phyloP scores from a whole-genome alignment of 306 rosid genomes.

The Castanea mollissima region DNA sequence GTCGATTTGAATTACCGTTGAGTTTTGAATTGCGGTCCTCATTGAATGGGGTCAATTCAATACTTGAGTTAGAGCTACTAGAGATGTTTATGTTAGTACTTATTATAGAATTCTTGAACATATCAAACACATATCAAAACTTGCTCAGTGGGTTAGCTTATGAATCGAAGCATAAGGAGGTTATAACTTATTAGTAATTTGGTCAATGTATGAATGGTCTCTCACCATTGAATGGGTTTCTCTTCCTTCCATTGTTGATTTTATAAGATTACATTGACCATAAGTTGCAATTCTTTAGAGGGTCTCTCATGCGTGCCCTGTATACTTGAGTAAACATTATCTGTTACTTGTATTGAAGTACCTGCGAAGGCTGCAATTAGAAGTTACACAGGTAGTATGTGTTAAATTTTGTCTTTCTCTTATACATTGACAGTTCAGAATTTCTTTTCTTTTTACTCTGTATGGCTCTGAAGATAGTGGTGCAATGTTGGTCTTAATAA shows the following conservation, averaged over 20 bases:
- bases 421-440: neutral
- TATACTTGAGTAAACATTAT: no score
- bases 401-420: neutral
- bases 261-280: no score
- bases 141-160: neutral
- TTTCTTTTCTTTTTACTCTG: neutral
- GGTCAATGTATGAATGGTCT: neutral
- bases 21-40: no score
- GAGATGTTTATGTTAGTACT: neutral
- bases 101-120: neutral
- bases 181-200: neutral
- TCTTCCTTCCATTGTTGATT: no score
- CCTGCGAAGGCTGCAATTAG: neutral
- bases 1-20: neutral
- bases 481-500: neutral
- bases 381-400: neutral
- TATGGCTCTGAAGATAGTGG: neutral
- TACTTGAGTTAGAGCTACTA: neutral
- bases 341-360: no score
- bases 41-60: neutral
- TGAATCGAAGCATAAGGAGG: neutral
- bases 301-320: no score
- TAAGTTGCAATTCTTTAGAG: no score
- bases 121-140: neutral
- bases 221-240: no score